phyloP scores from a whole-genome alignment of 345 rosid species.

The Heritiera littoralis region DNA sequence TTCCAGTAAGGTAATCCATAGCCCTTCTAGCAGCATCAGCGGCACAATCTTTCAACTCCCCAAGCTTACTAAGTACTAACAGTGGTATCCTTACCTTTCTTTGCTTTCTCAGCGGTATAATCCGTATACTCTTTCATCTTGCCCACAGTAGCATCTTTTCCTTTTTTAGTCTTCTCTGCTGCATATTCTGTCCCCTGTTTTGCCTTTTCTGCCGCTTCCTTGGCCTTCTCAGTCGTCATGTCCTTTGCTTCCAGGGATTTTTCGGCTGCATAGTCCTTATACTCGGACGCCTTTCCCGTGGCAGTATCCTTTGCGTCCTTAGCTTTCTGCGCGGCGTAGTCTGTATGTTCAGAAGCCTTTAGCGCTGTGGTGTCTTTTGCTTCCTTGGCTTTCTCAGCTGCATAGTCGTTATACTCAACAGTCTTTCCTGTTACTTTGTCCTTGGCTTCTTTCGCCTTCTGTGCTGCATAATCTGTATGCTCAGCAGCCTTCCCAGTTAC shows the following conservation, averaged over 20 bases:
- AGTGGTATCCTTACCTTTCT: constrained; percentile 40
- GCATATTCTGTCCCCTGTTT: constrained; percentile 31
- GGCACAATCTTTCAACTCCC: constrained; percentile 49
- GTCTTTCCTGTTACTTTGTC: too few relatives aligned
- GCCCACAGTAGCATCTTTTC: constrained; percentile 25
- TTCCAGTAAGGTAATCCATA: constrained; percentile 31
- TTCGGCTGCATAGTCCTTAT: constrained; percentile 48
- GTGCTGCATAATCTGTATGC: not conserved
- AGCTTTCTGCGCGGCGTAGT: constrained; percentile 31
- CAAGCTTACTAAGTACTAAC: constrained; percentile 40
- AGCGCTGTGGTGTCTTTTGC: not conserved
- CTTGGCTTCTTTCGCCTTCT: too few relatives aligned
- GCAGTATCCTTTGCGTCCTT: constrained; percentile 38
- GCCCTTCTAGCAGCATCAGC: constrained; percentile 61
- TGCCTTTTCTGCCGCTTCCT: constrained; percentile 29
- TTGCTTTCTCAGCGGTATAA: constrained; percentile 10
- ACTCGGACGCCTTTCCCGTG: constrained; percentile 37
- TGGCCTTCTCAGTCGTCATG: constrained; percentile 2
- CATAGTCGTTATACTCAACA: too few relatives aligned
- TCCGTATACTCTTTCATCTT: constrained; percentile 4
- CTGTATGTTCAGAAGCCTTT: constrained; percentile 31
- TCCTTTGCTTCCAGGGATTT: constrained; percentile 38
- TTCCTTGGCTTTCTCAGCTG: too few relatives aligned
- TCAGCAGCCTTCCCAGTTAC: constrained; percentile 30
- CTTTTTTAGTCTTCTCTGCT: constrained; percentile 33